Evolutionary conservation across 441 rosid species (phyloP), one percentile per base, ranked within the genome.

Genomic region (Gossypium schwendimanii): DNA sequence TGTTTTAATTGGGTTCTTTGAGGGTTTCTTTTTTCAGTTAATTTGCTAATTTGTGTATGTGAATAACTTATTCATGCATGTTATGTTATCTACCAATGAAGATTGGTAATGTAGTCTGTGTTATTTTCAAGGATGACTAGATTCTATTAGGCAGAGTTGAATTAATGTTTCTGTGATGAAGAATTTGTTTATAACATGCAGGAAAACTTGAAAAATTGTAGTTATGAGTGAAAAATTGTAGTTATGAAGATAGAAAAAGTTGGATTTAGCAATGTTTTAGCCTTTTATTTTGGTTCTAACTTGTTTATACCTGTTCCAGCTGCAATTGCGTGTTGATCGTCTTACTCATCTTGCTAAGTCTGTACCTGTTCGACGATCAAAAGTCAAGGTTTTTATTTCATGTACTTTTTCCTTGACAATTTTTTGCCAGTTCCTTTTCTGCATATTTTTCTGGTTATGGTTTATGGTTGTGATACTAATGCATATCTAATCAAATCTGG

Each of bases 371-470:
- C 83, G 81, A 83, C 97, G 96, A 69, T 78, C 90, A 3, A 89
- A 85, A 92, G 88, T 94, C 84, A 87, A 89, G 96, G 99, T 94
- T 28, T 76, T 73, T 36, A 8, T 53, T 75, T 39, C 53, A 9
- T 63, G 15, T 2, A 28, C 69, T 47, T 44, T 17, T 23, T 61
- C n/a, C 26, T 41, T 28, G 8, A 1, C 28, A 17, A 2, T 36
- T 67, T 39, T 36, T 47, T 52, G 18, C 33, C 63, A 1, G 58
- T 31, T 2, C 11, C 1, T 14, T 8, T 15, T 26, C n/a, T 54
- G 55, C 55, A 23, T 55, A 55, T 45, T 45, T 2, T 18, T 66
- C 44, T 61, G 6, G 26, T 79, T 69, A 18, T 6, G 11, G 44
- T 58, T 61, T 68, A 0, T 62, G 5, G 53, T 70, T n/a, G 20